Conservation (phyloP, 2,329 filamentous ascomycete genomes). For the Cordyceps pruinosa region DNA sequence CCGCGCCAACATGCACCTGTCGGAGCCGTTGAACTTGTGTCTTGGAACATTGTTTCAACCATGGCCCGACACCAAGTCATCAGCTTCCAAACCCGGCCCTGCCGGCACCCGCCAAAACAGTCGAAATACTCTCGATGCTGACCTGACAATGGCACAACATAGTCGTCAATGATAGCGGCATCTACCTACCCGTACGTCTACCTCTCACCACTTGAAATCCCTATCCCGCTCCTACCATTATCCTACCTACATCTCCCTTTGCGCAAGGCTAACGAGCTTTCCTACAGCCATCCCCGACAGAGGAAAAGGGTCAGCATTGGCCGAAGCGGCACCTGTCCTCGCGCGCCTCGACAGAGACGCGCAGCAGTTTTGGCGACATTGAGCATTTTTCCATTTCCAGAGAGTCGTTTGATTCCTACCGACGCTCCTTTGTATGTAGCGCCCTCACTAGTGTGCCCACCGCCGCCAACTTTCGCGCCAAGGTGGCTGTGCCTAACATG, state of each 20-base stretch:
- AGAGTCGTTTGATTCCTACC: slow-evolving; percentile 95
- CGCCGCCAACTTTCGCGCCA: not conserved
- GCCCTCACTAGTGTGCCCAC: not conserved
- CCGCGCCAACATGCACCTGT: not conserved
- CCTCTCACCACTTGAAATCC: not conserved
- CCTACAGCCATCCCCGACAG: slow-evolving; percentile 72
- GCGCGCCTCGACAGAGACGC: slow-evolving; percentile 47
- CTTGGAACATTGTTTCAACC: not conserved
- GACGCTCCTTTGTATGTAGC: slow-evolving; percentile 80
- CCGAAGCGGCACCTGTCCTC: slow-evolving; percentile 46
- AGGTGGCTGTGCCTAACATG: slow-evolving; percentile 1
- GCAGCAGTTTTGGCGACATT: slow-evolving; percentile 66
- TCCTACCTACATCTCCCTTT: not conserved
- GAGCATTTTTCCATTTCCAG: slow-evolving; percentile 93
- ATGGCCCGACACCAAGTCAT: not conserved
- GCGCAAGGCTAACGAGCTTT: slow-evolving; percentile 9
- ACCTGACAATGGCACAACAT: slow-evolving; percentile 19
- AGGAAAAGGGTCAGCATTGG: slow-evolving; percentile 74
- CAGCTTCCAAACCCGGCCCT: too few relatives aligned
- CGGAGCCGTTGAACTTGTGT: not conserved
- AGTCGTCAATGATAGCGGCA: slow-evolving; percentile 95
- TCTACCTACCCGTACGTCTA: slow-evolving; percentile 76
- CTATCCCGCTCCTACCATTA: not conserved
- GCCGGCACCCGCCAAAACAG: too few relatives aligned
- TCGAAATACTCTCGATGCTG: too few relatives aligned